Evolutionary conservation across 2,329 filamentous ascomycete genomes (phyloP).

Genomic region (Colletotrichum eleusines): DNA sequence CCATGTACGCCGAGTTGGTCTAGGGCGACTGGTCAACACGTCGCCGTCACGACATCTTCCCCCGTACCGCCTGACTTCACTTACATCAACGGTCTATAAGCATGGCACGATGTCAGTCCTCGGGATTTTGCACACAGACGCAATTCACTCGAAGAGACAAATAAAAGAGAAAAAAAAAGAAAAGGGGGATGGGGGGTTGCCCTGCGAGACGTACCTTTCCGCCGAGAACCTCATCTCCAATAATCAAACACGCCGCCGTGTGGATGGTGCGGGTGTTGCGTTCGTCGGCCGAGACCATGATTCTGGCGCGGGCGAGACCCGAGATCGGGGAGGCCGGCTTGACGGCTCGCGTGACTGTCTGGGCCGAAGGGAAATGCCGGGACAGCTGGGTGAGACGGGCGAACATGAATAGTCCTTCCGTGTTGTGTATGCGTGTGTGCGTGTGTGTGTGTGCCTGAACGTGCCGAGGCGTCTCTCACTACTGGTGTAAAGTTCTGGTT

Average conservation of each 20-base stretch:
- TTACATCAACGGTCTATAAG: slow-evolving; percentile 55
- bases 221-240: slow-evolving; percentile 96
- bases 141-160: neutral
- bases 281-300: slow-evolving; percentile 64
- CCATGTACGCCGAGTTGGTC: slow-evolving; percentile 74
- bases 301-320: slow-evolving; percentile 46
- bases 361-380: slow-evolving; percentile 68
- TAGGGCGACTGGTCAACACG: slow-evolving; percentile 47
- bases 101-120: slow-evolving; percentile 11
- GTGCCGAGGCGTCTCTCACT: neutral
- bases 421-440: neutral
- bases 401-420: slow-evolving; percentile 71
- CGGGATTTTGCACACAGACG: neutral
- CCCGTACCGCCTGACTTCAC: slow-evolving; percentile 30
- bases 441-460: neutral
- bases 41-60: slow-evolving; percentile 5
- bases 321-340: slow-evolving; percentile 45
- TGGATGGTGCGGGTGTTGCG: slow-evolving; percentile 78
- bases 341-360: slow-evolving; percentile 44
- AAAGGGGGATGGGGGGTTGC: slow-evolving; percentile 3
- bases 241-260: slow-evolving; percentile 92
- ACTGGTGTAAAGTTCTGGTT: neutral
- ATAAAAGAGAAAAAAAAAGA: no score
- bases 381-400: slow-evolving; percentile 79
- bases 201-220: slow-evolving; percentile 77